Percentiles rank a stretch among this genome's conserved stretches.
These are phyloP conservation scores for Cyclostephanos invisitatus DNA, from an alignment of 108 stramenopile genomes.

Conservation along the genomic window DNA sequence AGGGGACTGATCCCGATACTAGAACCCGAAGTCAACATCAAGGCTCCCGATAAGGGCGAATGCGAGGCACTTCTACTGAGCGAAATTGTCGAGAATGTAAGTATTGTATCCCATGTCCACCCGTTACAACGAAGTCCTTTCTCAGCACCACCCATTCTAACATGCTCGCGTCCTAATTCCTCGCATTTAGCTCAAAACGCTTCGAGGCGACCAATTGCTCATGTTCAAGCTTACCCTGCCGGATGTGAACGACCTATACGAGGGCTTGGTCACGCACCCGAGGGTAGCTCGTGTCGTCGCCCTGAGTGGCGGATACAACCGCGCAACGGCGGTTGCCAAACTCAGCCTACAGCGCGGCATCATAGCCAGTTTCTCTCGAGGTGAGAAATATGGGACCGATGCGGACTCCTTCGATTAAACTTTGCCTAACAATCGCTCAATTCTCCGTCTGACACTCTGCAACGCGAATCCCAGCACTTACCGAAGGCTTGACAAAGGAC, in stretches of 20 bases:
- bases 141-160: not conserved
- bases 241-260: conserved; percentile 61
- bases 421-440: not conserved
- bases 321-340: conserved; percentile 55
- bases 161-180: not conserved
- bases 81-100: conserved; percentile 50
- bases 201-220: conserved; percentile 54
- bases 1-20: conserved; percentile 76
- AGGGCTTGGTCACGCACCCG: conserved; percentile 65
- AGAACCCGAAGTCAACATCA: conserved; percentile 83
- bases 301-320: conserved; percentile 75
- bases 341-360: conserved; percentile 67
- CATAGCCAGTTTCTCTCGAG: conserved; percentile 80
- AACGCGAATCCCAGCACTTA: conserved; percentile 39
- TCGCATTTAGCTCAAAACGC: conserved; percentile 41
- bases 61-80: conserved; percentile 64
- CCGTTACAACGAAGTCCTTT: not conserved
- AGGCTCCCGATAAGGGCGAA: conserved; percentile 59
- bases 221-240: conserved; percentile 78
- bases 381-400: not conserved
- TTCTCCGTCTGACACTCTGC: not conserved
- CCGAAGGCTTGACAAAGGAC: conserved; percentile 62
- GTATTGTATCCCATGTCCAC: not conserved
- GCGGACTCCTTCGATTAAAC: not conserved
- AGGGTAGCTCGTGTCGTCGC: conserved; percentile 76